A percentile compares a stretch with the other conserved stretches of the same genome.
These are phyloP conservation scores for Calonectria naviculata DNA, from an alignment of 2,329 filamentous ascomycete species.

Conservation along the genomic window DNA sequence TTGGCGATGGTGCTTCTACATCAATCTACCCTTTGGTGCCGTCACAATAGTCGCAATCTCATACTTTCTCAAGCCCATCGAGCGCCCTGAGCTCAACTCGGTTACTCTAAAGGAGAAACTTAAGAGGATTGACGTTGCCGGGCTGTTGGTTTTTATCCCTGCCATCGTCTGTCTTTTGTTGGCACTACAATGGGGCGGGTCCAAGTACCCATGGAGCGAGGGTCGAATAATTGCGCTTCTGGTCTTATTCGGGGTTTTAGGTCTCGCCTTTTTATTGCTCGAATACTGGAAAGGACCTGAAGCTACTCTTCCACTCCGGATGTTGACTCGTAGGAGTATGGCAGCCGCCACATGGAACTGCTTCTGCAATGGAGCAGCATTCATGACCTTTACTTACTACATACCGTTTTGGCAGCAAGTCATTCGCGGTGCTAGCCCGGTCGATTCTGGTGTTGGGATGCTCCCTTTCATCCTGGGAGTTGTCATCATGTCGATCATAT, in stretches of 20 bases:
- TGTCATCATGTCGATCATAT: slow-evolving; percentile 45
- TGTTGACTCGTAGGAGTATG: slow-evolving; percentile 53
- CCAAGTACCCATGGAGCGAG: slow-evolving; percentile 44
- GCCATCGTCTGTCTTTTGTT: slow-evolving; percentile 58
- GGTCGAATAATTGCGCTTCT: slow-evolving; percentile 42
- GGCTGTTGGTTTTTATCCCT: slow-evolving; percentile 45
- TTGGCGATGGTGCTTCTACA: slow-evolving; percentile 55
- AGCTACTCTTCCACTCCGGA: slow-evolving; percentile 55
- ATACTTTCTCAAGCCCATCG: slow-evolving; percentile 44
- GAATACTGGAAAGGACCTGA: slow-evolving; percentile 52
- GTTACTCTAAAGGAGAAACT: slow-evolving; percentile 33
- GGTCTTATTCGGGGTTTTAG: slow-evolving; percentile 44
- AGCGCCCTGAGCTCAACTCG: slow-evolving; percentile 31
- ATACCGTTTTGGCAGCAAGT: slow-evolving; percentile 59
- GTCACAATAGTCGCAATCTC: slow-evolving; percentile 45
- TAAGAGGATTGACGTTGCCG: slow-evolving; percentile 42
- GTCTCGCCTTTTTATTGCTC: slow-evolving; percentile 47
- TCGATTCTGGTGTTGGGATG: slow-evolving; percentile 51
- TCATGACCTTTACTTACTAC: slow-evolving; percentile 48
- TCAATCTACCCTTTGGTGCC: slow-evolving; percentile 51
- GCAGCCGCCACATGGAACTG: slow-evolving; percentile 46
- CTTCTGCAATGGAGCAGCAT: slow-evolving; percentile 51
- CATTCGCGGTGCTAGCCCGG: slow-evolving; percentile 51
- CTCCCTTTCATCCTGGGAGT: slow-evolving; percentile 52
- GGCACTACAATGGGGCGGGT: slow-evolving; percentile 61